Base-by-base conservation (phyloP, 2,329 filamentous ascomycete species). In the Aureobasidium mangrovei region DNA sequence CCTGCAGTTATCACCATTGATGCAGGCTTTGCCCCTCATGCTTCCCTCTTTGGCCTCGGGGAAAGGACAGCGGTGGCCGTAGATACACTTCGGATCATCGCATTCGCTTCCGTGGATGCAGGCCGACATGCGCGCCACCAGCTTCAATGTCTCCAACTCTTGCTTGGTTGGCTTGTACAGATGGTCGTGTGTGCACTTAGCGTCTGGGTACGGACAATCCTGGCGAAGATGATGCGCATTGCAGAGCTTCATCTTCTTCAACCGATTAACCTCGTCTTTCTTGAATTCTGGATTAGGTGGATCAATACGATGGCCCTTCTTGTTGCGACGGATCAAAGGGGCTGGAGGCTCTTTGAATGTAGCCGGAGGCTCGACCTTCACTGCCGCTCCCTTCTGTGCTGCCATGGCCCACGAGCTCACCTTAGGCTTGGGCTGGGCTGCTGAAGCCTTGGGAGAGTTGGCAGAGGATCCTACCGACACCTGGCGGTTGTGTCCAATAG, bases 191-290 rank as follows among this genome's bases (percentile, higher is more conserved):
- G 78, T 77, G 62, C 81, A 84, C 12, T 65, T 65, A 18, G 72
- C 71, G 41, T 72, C 71, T 28, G 63, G 63, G 60, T 77, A 79
- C 4, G 78, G 76, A 60, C 81, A 84, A 59, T 79, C 77, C 31
- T 74, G 71, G 41, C 80, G 75, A 27, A 84, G 71, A 62, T 77
- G 83, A 63, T 80, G 75, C 55, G 80, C 75, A 61, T 83, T 84
- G 70, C 81, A 84, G 56, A 83, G 67, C 63, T 84, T 83, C 58
- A 82, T 65, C 65, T 78, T 79, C 67, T 83, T 83, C 60, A 84
- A 68, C 24, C 78, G 76, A 60, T 78, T 76, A 44, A 83, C 71
- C 57, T 82, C 79, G 18, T 78, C 72, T 56, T 78, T 68, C 72
- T 81, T 67, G 65, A 76, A 74, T 40, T 71, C 65, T 67, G 75